These are phyloP conservation scores for Protomyces lactucae-debilis DNA, from an alignment of 1,139 yeast species.

Conservation along the genomic window DNA sequence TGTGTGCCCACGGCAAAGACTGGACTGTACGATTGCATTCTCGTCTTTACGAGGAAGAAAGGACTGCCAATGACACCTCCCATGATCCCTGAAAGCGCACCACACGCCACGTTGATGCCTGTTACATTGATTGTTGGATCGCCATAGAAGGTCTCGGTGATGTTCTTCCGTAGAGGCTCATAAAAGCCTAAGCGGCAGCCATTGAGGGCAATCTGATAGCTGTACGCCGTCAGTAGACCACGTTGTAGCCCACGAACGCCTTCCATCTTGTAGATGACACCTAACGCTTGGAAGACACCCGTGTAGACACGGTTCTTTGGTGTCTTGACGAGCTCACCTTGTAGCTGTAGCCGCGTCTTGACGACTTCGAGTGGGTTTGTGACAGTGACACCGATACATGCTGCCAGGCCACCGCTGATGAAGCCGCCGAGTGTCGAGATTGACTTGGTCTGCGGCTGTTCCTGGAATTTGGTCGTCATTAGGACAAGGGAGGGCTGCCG, in stretches of 20 bases:
- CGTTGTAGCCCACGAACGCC: slow-evolving; percentile 85
- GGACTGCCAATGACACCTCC: slow-evolving; percentile 93
- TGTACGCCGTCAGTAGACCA: slow-evolving; percentile 76
- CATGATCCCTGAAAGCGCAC: slow-evolving; percentile 77
- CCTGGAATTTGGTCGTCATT: slow-evolving; percentile 25
- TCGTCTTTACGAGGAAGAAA: slow-evolving; percentile 80
- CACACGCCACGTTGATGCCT: slow-evolving; percentile 64
- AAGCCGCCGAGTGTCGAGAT: slow-evolving; percentile 67
- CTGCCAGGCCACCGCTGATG: slow-evolving; percentile 89
- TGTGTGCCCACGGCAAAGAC: slow-evolving; percentile 78
- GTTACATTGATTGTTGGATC: slow-evolving; percentile 48
- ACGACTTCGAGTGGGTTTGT: slow-evolving; percentile 93
- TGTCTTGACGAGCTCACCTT: slow-evolving; percentile 71
- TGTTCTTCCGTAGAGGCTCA: slow-evolving; percentile 68
- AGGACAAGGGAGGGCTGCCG: no score
- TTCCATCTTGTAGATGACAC: slow-evolving; percentile 68
- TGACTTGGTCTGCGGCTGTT: slow-evolving; percentile 28
- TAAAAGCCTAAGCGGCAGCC: slow-evolving; percentile 92
- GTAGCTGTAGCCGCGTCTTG: slow-evolving; percentile 82
- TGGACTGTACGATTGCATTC: slow-evolving; percentile 87
- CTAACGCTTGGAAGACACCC: slow-evolving; percentile 81
- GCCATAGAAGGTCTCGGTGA: slow-evolving; percentile 58
- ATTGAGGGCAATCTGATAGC: slow-evolving; percentile 82
- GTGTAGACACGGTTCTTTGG: slow-evolving; percentile 57
- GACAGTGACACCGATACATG: slow-evolving; percentile 95